phyloP scores from a whole-genome alignment of 1,139 yeast species.

The Suhomyces bolitotheri region DNA sequence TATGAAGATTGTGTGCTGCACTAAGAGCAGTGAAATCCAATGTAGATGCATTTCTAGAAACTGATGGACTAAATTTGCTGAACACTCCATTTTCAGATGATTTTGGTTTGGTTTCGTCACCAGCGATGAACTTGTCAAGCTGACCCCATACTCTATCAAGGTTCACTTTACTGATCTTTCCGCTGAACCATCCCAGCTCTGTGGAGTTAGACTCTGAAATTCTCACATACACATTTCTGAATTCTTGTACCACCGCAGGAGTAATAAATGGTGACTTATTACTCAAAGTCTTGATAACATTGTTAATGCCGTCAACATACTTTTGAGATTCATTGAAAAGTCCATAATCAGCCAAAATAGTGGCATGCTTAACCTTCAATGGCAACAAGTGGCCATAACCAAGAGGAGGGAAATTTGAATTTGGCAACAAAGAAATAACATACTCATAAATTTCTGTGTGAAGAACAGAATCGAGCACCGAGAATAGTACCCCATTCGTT shows the following conservation, averaged over 20 bases:
- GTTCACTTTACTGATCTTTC: slow-evolving; percentile 70
- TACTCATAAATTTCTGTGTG: slow-evolving; percentile 77
- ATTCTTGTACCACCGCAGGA: slow-evolving; percentile 36
- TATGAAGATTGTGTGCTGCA: slow-evolving; percentile 1
- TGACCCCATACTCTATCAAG: slow-evolving; percentile 88
- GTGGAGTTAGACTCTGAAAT: slow-evolving; percentile 43
- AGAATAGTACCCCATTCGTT: slow-evolving; percentile 25
- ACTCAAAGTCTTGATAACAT: slow-evolving; percentile 40
- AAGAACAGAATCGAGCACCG: slow-evolving; percentile 37
- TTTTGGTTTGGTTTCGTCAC: slow-evolving; percentile 58
- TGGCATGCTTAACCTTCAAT: slow-evolving; percentile 62
- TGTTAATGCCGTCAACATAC: slow-evolving; percentile 54
- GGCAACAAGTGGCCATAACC: slow-evolving; percentile 57
- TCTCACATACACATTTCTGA: slow-evolving; percentile 44
- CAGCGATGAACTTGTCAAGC: slow-evolving; percentile 87
- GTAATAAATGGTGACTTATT: slow-evolving; percentile 43
- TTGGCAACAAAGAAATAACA: slow-evolving; percentile 31
- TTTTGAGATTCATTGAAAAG: slow-evolving; percentile 54
- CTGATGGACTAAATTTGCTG: slow-evolving; percentile 69
- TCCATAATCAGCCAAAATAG: slow-evolving; percentile 65
- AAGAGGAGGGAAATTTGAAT: slow-evolving; percentile 25
- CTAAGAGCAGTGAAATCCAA: slow-evolving; percentile 37
- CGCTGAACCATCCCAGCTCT: slow-evolving; percentile 60
- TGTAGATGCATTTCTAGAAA: slow-evolving; percentile 55
- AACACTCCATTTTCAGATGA: slow-evolving; percentile 58